These are phyloP conservation scores for Lecanosticta acicola DNA, from an alignment of 2,329 filamentous ascomycete species.

Conservation along the genomic window DNA sequence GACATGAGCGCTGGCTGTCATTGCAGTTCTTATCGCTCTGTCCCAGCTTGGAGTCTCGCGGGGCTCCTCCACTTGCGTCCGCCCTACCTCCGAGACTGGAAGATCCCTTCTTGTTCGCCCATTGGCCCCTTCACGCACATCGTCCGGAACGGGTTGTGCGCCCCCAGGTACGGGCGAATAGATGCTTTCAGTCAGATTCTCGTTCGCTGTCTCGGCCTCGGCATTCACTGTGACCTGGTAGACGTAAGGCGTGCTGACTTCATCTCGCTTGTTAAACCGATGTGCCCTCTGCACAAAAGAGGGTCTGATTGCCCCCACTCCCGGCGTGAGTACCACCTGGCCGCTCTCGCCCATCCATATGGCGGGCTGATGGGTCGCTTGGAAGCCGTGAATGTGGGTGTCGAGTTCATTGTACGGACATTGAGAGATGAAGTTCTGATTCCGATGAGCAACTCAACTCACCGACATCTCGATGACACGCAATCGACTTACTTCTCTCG, in stretches of 20 bases:
- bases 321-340: slow-evolving; percentile 41
- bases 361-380: slow-evolving; percentile 48
- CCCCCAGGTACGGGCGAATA: slow-evolving; percentile 39
- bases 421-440: slow-evolving; percentile 46
- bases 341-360: slow-evolving; percentile 51
- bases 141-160: slow-evolving; percentile 35
- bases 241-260: slow-evolving; percentile 43
- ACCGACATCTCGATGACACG: slow-evolving; percentile 24
- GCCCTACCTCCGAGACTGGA: slow-evolving; percentile 2
- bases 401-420: slow-evolving; percentile 45
- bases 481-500: slow-evolving; percentile 25
- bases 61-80: too few relatives aligned
- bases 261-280: slow-evolving; percentile 40
- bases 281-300: slow-evolving; percentile 41
- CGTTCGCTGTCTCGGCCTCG: slow-evolving; percentile 25
- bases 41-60: not conserved
- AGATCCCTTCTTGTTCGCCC: slow-evolving; percentile 30
- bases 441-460: not conserved
- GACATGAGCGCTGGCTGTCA: slow-evolving; percentile 42
- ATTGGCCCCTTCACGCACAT: slow-evolving; percentile 38
- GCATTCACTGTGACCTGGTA: slow-evolving; percentile 43
- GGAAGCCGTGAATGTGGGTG: slow-evolving; percentile 43
- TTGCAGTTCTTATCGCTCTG: slow-evolving; percentile 29
- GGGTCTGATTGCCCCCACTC: slow-evolving; percentile 31
- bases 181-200: slow-evolving; percentile 29